Base-by-base conservation (phyloP, 2,329 filamentous ascomycete genomes). In the Verticillium tricorpus region DNA sequence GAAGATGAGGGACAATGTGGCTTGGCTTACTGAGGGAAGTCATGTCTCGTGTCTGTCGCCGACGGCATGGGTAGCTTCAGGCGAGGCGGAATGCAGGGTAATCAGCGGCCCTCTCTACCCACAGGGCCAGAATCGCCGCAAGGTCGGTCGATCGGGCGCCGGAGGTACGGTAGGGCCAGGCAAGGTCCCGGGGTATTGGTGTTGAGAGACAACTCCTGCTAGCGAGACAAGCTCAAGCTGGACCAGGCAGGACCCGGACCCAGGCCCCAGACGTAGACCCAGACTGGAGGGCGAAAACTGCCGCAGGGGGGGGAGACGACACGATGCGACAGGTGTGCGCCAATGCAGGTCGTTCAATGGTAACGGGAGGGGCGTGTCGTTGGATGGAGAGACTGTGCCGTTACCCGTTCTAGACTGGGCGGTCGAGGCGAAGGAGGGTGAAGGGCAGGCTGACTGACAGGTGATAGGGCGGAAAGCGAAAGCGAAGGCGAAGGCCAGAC, bases 21-120 rank as follows among this genome's bases (percentile, higher is more conserved):
- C 58, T 34, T n/a, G 39, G 50, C 64, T 62, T 65, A 66, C 65
- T 65, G 57, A 66, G 61, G 57, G 65, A 65, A 60, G 61, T 61
- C 65, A 66, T 66, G 60, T 55, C 58, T 63, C 50, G 57, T 52
- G 32, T 28, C 3, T 55, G 59, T 60, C 37, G 50, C 61, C 28
- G 45, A 22, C 28, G 12, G 45, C 45, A 59, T 59, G 58, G 40
- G 40, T 22, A 37, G 40, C 40, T 39, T 28, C 28, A 31, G 17
- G 39, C 34, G 34, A 19, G 35, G 31, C 25, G 50, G 58, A 59
- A 59, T 59, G 58, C 37, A 32, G 57, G 57, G 22, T 58, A 45
- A 45, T 58, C 39, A 50, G 39, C 28, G 31, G n/a, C 34, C 32
- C n/a, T 35, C n/a, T 35, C 37, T 35, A 57, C 19, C 55, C 55